These are phyloP conservation scores for Phylloboletellus chloephorus DNA, from an alignment of 1,284 basidiomycete genomes.

Conservation along the genomic window DNA sequence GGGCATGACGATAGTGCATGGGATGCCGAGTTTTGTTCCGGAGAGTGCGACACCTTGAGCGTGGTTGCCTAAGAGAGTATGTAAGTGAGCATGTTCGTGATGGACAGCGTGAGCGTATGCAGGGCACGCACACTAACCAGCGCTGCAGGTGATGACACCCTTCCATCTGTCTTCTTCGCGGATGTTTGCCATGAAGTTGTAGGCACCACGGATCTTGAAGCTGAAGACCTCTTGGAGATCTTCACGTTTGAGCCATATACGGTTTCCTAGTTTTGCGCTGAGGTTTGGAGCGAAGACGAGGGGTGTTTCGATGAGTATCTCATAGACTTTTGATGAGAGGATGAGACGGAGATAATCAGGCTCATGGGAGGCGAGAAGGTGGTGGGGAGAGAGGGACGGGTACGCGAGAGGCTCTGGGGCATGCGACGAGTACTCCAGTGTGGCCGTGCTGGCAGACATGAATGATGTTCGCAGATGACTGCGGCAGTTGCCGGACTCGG, in stretches of 20 bases:
- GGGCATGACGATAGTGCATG: slow-evolving; percentile 99
- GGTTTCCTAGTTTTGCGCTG: slow-evolving; percentile 82
- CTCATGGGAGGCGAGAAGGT: slow-evolving; percentile 61
- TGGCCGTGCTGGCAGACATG: slow-evolving; percentile 47
- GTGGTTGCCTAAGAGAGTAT: slow-evolving; percentile 76
- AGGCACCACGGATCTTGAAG: slow-evolving; percentile 98
- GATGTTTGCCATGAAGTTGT: slow-evolving; percentile 97
- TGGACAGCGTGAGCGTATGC: slow-evolving; percentile 11
- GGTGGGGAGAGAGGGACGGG: slow-evolving; percentile 62
- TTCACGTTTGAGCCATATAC: slow-evolving; percentile 93
- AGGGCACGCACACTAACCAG: slow-evolving; percentile 73
- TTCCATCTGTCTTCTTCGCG: slow-evolving; percentile 90
- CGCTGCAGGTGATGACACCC: slow-evolving; percentile 96
- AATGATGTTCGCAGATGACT: too few species aligned
- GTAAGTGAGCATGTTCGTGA: slow-evolving; percentile 2
- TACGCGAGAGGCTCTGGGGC: slow-evolving; percentile 62
- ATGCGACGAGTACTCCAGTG: slow-evolving; percentile 62
- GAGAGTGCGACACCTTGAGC: slow-evolving; percentile 98
- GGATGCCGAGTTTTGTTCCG: slow-evolving; percentile 79
- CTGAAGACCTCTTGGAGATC: slow-evolving; percentile 97
- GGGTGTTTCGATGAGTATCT: slow-evolving; percentile 89
- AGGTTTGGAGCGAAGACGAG: slow-evolving; percentile 84
- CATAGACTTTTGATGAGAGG: slow-evolving; percentile 90
- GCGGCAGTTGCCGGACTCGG: slow-evolving; percentile 23
- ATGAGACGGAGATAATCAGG: slow-evolving; percentile 95